Evolutionary conservation across 139 green algal genomes (phyloP), one percentile per base, ranked within the genome.

Genomic region (Chlorella vulgaris): DNA sequence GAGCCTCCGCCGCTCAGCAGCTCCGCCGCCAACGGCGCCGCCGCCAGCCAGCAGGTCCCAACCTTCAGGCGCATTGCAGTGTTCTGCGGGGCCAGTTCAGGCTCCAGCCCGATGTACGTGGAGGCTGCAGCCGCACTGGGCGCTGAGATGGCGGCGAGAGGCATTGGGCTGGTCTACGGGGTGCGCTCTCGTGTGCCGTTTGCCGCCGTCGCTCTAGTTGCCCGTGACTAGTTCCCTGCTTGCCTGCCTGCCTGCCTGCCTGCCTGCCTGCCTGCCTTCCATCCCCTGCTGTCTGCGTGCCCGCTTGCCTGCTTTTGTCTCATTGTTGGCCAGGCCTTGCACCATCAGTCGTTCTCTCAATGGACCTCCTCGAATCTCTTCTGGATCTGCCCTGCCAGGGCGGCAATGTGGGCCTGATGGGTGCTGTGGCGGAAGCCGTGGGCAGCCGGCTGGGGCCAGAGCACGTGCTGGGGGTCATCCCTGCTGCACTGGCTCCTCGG

Each of bases 351-450:
- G 13, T 24, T 58, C 10, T 24, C 47, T 58, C 47, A 58, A 15
- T 10, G 13, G 15, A 58, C 47, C 10, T 10, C 47, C 47, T 58
- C 47, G 15, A 58, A n/a, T n/a, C 47, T 24, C 15, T 58, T 10
- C 13, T 58, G 47, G 15, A 58, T 58, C 13, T 24, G 47, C 47
- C 55, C 22, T 31, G 15, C 55, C 15, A 29, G 55, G 88, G 92
- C 18, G 91, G 91, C 28, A 94, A 88, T 18, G 90, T 96, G 0
- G 92, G 93, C 0, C 79, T 96, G 51, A 97, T 97, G 93, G 93
- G 93, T 0, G 89, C 89, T 65, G 83, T 96, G 5, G 89, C 92
- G 8, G 69, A 86, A 15, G 90, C 88, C 5, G 92, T 89, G 3
- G 70, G 39, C 5, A 36, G 50, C 3, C 85, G 89, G 7, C 75